Evolutionary conservation across 805 yeast genomes (phyloP).

Genomic region (Lachancea quebecensis): DNA sequence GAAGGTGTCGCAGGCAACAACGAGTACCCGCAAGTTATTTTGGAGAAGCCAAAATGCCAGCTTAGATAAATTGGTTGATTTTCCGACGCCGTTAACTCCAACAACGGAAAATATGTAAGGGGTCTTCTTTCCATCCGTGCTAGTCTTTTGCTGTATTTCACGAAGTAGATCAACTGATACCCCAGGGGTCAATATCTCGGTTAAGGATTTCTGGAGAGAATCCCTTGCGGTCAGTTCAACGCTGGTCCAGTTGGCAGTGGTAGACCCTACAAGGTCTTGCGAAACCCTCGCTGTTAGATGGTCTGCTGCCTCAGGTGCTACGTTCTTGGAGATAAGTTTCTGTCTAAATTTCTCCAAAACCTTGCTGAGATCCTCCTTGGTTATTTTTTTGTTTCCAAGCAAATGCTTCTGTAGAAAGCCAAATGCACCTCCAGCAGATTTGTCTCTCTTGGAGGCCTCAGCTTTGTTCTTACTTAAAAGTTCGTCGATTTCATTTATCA

Average conservation of each 20-base stretch:
- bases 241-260: slow-evolving; percentile 67
- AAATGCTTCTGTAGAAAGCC: slow-evolving; percentile 49
- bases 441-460: not conserved
- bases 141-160: slow-evolving; percentile 53
- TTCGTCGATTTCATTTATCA: slow-evolving; percentile 55
- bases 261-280: slow-evolving; percentile 61
- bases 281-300: slow-evolving; percentile 65
- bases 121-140: slow-evolving; percentile 26
- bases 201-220: slow-evolving; percentile 51
- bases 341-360: slow-evolving; percentile 62
- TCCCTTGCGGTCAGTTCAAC: slow-evolving; percentile 66
- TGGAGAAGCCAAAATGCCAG: slow-evolving; percentile 93
- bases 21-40: slow-evolving; percentile 75
- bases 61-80: slow-evolving; percentile 90
- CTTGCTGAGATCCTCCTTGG: slow-evolving; percentile 55
- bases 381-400: slow-evolving; percentile 64
- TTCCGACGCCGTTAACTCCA: slow-evolving; percentile 98
- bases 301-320: slow-evolving; percentile 83
- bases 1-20: slow-evolving; percentile 97
- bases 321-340: slow-evolving; percentile 77
- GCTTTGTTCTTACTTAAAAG: slow-evolving; percentile 22
- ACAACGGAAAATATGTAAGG: slow-evolving; percentile 97
- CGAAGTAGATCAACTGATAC: slow-evolving; percentile 81
- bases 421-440: slow-evolving; percentile 37
- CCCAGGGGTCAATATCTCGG: slow-evolving; percentile 81